Percentiles rank a stretch among this genome's conserved stretches.
phyloP scores from a whole-genome alignment of 2,329 filamentous ascomycete species.

The Aspergillus fijiensis region DNA sequence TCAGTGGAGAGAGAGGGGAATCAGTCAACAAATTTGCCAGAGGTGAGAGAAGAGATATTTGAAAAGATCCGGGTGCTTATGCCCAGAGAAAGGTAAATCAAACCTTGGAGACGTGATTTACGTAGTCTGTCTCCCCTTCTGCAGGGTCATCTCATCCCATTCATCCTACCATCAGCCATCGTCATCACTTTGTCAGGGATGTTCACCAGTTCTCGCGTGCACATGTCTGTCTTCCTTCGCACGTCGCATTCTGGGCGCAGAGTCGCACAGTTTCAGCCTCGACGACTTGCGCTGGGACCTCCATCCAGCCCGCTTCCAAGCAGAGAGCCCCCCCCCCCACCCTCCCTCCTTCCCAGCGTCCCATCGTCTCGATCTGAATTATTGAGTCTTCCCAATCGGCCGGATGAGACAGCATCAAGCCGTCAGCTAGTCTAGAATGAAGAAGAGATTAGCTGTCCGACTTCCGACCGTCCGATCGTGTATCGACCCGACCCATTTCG shows the following conservation, averaged over 20 bases:
- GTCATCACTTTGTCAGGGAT: not conserved
- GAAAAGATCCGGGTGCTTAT: not conserved
- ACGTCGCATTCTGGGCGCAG: not conserved
- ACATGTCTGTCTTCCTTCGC: not conserved
- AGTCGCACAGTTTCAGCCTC: constrained; percentile 10
- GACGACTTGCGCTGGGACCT: not conserved
- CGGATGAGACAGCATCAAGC: constrained; percentile 17
- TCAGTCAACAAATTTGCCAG: not conserved
- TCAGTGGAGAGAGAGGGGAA: not conserved
- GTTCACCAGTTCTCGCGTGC: not conserved
- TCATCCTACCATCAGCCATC: not conserved
- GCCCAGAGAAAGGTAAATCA: not conserved
- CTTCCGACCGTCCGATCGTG: not conserved
- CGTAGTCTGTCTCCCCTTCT: not conserved
- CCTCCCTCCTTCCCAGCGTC: not conserved
- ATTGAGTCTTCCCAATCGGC: constrained; percentile 9
- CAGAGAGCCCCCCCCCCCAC: not conserved
- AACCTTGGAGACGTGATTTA: not conserved
- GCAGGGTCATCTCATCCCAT: not conserved
- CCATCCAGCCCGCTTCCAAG: not conserved
- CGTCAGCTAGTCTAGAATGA: not conserved
- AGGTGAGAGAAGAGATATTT: not conserved
- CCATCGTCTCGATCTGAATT: not conserved
- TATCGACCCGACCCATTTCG: not conserved
- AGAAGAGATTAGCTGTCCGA: not conserved